Conservation (phyloP, 345 rosid species). For the Sonneratia alba region DNA sequence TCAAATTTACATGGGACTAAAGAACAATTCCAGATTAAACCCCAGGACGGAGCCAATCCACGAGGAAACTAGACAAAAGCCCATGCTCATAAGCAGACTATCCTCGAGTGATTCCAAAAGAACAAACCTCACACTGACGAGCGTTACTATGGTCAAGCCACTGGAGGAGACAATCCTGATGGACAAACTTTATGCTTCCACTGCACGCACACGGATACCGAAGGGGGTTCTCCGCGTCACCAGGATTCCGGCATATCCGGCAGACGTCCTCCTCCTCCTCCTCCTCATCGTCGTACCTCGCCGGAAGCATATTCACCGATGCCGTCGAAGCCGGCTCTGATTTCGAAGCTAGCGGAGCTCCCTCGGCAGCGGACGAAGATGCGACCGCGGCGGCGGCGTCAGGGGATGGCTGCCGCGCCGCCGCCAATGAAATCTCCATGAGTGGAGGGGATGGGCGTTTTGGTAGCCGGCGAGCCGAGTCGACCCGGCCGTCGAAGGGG, state of each 20-base stretch:
- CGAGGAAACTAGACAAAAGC: neutral
- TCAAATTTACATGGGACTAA: neutral
- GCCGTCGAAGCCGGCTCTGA: constrained; percentile 12
- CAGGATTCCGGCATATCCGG: constrained; percentile 98
- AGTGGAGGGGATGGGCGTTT: constrained; percentile 2
- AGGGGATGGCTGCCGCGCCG: constrained; percentile 10
- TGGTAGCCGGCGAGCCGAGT: constrained; percentile 3
- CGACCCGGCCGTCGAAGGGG: neutral
- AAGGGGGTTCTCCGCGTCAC: constrained; percentile 83
- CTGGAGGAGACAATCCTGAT: constrained; percentile 97
- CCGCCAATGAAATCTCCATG: constrained; percentile 46
- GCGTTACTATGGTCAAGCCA: constrained; percentile 99
- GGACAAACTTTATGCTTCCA: constrained; percentile 96
- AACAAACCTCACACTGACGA: constrained; percentile 95
- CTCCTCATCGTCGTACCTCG: constrained; percentile 38
- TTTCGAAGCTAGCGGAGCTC: constrained; percentile 10
- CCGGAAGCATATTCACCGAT: constrained; percentile 6
- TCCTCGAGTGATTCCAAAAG: neutral
- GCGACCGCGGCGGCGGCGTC: constrained; percentile 16
- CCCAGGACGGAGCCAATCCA: neutral
- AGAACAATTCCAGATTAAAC: neutral
- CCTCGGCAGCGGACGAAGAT: constrained; percentile 10
- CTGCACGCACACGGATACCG: constrained; percentile 96
- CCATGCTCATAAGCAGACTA: neutral
- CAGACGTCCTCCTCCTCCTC: constrained; percentile 97